A percentile compares a stretch with the other conserved stretches of the same genome.
Evolutionary conservation across 148 eudicot genomes (phyloP).

Genomic region (Chenopodium album): DNA sequence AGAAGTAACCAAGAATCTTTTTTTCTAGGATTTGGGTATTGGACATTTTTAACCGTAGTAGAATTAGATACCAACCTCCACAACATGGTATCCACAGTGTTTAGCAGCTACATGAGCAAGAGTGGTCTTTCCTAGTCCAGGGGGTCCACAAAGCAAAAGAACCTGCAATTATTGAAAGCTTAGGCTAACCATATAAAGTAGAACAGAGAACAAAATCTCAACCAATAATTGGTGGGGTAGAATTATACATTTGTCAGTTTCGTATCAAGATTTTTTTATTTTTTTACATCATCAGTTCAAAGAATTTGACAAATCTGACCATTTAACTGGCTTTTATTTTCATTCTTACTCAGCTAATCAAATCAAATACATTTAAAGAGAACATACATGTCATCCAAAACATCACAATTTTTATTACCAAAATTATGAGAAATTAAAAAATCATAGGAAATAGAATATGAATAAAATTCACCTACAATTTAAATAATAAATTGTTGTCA

Average conservation of each 20-base stretch:
- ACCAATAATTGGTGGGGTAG: background rate
- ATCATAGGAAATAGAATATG: too few relatives aligned
- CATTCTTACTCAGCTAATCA: background rate
- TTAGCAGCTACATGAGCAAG: constrained; percentile 96
- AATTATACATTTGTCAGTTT: background rate
- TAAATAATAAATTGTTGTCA: too few relatives aligned
- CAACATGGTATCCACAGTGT: constrained; percentile 97
- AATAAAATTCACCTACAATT: too few relatives aligned
- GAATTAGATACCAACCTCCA: constrained; percentile 57
- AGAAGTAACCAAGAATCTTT: background rate
- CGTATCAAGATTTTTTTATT: background rate
- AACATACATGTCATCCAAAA: too few relatives aligned
- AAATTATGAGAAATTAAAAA: too few relatives aligned
- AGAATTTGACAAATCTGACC: background rate
- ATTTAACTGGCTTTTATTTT: background rate
- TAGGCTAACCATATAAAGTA: background rate
- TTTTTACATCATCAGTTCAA: background rate
- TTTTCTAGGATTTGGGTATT: background rate
- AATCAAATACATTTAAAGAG: background rate
- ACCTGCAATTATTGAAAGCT: constrained; percentile 46
- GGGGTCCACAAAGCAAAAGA: constrained; percentile 95
- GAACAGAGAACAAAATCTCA: background rate
- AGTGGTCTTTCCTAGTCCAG: constrained; percentile 97
- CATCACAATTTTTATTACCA: too few relatives aligned
- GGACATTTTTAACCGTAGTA: background rate